Percentiles rank a stretch among this genome's conserved stretches.
phyloP scores from a whole-genome alignment of 1,284 basidiomycete genomes.

The Xerocomus minutiporus region DNA sequence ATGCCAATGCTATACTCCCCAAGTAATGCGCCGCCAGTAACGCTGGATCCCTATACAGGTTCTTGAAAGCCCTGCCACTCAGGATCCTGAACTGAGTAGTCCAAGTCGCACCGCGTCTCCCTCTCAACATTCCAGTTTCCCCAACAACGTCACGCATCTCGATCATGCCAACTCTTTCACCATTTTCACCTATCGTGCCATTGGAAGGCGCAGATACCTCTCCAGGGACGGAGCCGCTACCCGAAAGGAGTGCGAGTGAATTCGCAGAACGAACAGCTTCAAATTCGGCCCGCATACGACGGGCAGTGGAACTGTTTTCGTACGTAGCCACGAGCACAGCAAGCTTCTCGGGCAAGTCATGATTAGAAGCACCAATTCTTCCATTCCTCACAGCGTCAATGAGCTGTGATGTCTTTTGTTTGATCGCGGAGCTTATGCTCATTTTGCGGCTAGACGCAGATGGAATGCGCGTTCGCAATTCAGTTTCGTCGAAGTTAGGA shows the following conservation, averaged over 20 bases:
- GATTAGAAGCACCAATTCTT: constrained; percentile 34
- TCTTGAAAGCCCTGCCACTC: constrained; percentile 97
- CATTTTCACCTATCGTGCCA: constrained; percentile 18
- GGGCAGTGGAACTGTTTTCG: constrained; percentile 62
- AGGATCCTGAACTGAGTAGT: constrained; percentile 89
- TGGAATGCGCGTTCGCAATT: constrained; percentile 41
- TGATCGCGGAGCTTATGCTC: constrained; percentile 54
- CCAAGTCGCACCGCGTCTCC: constrained; percentile 81
- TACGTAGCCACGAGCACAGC: constrained; percentile 74
- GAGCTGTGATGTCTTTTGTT: constrained; percentile 73
- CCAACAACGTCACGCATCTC: constrained; percentile 61
- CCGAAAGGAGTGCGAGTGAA: background rate
- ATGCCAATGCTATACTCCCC: constrained; percentile 76
- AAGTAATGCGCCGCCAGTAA: constrained; percentile 88
- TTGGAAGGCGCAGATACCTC: constrained; percentile 23
- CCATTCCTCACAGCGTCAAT: constrained; percentile 61
- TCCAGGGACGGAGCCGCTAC: background rate
- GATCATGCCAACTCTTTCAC: constrained; percentile 32
- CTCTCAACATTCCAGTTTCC: constrained; percentile 66
- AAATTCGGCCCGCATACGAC: constrained; percentile 62
- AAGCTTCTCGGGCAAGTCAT: constrained; percentile 59
- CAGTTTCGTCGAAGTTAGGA: constrained; percentile 48
- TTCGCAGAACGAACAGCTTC: constrained; percentile 40
- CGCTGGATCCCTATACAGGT: constrained; percentile 91
- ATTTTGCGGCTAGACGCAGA: constrained; percentile 30